Base-by-base conservation (phyloP, 768 basidiomycete genomes). In the Asterophora lycoperdoides region DNA sequence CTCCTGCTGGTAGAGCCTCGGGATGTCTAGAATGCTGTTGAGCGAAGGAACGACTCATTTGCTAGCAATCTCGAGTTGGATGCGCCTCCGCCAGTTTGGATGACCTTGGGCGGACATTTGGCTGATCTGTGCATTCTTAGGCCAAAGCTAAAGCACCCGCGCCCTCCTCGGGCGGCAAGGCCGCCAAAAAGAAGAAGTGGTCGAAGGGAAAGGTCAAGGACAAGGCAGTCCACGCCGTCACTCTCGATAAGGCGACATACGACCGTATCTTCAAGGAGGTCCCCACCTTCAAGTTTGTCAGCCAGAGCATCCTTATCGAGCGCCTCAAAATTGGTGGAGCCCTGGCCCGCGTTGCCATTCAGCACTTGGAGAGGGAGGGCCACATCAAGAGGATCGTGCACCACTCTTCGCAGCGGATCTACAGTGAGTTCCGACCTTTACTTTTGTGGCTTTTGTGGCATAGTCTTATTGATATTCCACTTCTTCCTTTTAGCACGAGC, bases 151-250 rank as follows among this genome's bases (percentile, higher is more conserved):
- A 89, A 80, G 84, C 85, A 75, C 75, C 84, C 64, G 72, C 89
- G 57, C 71, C 85, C 51, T 73, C 83, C 42, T 72, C 80, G 56
- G 85, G 87, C 58, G 86, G 89, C 67, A 93, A 93, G 70, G 74
- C 87, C 64, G 91, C 89, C 55, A 97, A 97, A 83, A 98, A 98
- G 83, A 98, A 98, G 91, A 98, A 98, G 83, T 97, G 94, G 94
- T 96, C 92, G 61, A 98, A 98, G 82, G 96, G 96, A 69, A 98
- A 98, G 77, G 96, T 99, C 72, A 99, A 99, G 87, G 96, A 99
- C 78, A 99, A 98, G 86, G 92, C 95, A 64, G 85, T 90, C 66
- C 94, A 98, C 81, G 81, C 91, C 61, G 93, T 97, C 71, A 77
- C 84, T 59, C 84, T 95, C 64, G 95, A 98, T 80, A 95, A 97